These are phyloP conservation scores for Heterobasidion irregulare DNA, from an alignment of 1,284 basidiomycete genomes.

Conservation along the genomic window DNA sequence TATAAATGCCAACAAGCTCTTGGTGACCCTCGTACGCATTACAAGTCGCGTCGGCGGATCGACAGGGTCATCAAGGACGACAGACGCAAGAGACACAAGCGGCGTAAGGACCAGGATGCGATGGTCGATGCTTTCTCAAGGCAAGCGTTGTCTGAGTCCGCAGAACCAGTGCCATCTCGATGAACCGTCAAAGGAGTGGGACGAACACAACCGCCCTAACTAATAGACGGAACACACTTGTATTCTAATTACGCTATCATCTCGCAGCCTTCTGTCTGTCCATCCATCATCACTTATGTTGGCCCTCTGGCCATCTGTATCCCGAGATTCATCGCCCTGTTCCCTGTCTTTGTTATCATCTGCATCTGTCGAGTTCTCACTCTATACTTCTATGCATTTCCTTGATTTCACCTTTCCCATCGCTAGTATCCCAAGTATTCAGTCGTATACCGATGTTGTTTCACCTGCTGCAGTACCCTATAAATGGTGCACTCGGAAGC, in stretches of 20 bases:
- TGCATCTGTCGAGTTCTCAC: background rate
- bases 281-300: background rate
- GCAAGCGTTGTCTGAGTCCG: conserved; percentile 8
- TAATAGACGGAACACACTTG: background rate
- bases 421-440: background rate
- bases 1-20: conserved; percentile 62
- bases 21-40: conserved; percentile 52
- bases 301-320: background rate
- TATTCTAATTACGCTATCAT: background rate
- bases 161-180: background rate
- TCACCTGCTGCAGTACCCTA: no score
- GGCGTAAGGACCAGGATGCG: conserved; percentile 72
- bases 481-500: no score
- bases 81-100: conserved; percentile 64
- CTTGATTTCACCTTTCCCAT: background rate
- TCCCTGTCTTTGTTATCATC: background rate
- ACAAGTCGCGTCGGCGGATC: conserved; percentile 57
- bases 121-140: conserved; percentile 64
- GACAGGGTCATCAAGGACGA: conserved; percentile 75
- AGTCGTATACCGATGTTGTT: no score
- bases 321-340: background rate
- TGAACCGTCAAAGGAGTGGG: background rate
- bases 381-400: background rate
- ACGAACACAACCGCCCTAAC: background rate
- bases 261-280: background rate